phyloP scores from a whole-genome alignment of 805 yeast species.

The Spathaspora passalidarum region DNA sequence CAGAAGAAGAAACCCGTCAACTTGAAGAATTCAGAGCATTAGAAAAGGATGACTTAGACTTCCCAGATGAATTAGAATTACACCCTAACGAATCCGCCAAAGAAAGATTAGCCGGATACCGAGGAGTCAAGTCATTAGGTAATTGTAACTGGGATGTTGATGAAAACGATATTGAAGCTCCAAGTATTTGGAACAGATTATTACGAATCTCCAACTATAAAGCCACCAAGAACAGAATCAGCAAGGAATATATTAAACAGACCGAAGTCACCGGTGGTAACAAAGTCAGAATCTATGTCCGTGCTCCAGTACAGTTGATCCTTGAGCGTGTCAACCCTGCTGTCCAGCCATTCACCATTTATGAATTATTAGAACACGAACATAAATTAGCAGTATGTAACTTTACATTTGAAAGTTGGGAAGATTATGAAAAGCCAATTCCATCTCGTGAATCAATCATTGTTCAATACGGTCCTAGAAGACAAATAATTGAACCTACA shows the following conservation, averaged over 20 bases:
- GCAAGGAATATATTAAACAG: conserved; percentile 53
- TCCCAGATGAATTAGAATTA: conserved; percentile 93
- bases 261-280: conserved; percentile 55
- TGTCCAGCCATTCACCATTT: conserved; percentile 55
- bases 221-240: conserved; percentile 66
- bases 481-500: conserved; percentile 77
- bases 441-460: conserved; percentile 77
- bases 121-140: conserved; percentile 83
- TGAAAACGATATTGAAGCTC: conserved; percentile 73
- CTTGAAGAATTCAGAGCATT: conserved; percentile 61
- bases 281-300: conserved; percentile 55
- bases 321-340: conserved; percentile 35
- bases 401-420: conserved; percentile 82
- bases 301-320: conserved; percentile 48
- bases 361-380: conserved; percentile 79
- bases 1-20: conserved; percentile 83
- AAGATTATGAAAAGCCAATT: conserved; percentile 81
- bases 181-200: conserved; percentile 74
- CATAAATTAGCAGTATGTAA: conserved; percentile 82
- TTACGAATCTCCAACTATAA: conserved; percentile 73
- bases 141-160: conserved; percentile 85
- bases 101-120: conserved; percentile 71
- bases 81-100: conserved; percentile 72
- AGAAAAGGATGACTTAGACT: conserved; percentile 83
- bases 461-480: conserved; percentile 91